These are phyloP conservation scores for Rhizopogon vesiculosus DNA, from an alignment of 768 basidiomycete species.

Conservation along the genomic window DNA sequence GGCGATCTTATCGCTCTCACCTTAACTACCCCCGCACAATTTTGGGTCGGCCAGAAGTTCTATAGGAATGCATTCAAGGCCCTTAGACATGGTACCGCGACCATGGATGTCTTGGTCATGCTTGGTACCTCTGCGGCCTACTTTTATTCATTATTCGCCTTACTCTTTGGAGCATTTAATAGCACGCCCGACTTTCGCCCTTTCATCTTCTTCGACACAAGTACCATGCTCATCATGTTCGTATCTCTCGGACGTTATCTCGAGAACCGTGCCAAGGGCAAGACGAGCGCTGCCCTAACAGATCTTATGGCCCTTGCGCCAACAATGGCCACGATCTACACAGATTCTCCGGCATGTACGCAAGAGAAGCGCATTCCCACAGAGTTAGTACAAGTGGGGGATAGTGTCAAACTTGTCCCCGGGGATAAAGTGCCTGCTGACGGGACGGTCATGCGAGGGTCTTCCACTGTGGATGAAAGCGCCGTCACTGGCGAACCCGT, in stretches of 20 bases:
- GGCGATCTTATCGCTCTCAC: conserved; percentile 73
- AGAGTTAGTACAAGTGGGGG: conserved; percentile 92
- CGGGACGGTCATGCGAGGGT: conserved; percentile 82
- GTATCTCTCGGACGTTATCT: conserved; percentile 93
- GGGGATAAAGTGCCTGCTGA: conserved; percentile 97
- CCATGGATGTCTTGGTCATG: conserved; percentile 98
- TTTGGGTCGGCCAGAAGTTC: conserved; percentile 86
- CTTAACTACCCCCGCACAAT: conserved; percentile 89
- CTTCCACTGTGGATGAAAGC: conserved; percentile 90
- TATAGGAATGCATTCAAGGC: conserved; percentile 90
- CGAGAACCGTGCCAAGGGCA: conserved; percentile 96
- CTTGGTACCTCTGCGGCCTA: conserved; percentile 94
- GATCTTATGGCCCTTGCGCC: conserved; percentile 95
- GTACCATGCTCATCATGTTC: conserved; percentile 97
- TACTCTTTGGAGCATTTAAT: conserved; percentile 65
- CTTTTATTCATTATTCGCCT: conserved; percentile 73
- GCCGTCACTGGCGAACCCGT: conserved; percentile 95
- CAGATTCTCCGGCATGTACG: conserved; percentile 73
- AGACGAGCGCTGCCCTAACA: conserved; percentile 93
- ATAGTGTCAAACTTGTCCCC: conserved; percentile 89
- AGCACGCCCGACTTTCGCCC: conserved; percentile 68
- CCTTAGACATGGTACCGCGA: conserved; percentile 82
- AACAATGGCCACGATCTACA: conserved; percentile 94
- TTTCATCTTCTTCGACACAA: conserved; percentile 95
- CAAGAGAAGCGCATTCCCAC: conserved; percentile 90